Base-by-base conservation (phyloP, 192 early-diverging fungal genomes). In the Phycomyces blakesleeanus region DNA sequence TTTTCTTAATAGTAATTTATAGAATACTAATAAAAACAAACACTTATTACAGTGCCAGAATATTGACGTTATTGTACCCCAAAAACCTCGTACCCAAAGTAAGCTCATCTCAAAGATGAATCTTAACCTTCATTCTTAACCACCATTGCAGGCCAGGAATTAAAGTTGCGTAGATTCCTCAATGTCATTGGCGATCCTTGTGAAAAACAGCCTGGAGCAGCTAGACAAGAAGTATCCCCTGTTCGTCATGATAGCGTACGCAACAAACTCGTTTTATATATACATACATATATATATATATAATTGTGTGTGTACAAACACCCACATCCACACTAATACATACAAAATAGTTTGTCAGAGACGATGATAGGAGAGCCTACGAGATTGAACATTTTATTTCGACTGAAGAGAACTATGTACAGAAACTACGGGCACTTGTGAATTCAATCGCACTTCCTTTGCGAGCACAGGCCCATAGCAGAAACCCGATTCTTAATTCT, bases 371-470 rank as follows among this genome's bases (percentile, higher is more conserved):
- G 55, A 76, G 84, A 55, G 61, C 53, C 22, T 82, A 80, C 57
- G 69, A 76, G 25, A 79, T 86, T 55, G 71, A 78, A 62, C 83
- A 87, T 61, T 76, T 87, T 63, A 80, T 83, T 49, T 57, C 63
- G 2, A 87, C 83, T 10, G 85, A 87, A 66, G 73, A 77, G 49
- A 81, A 80, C 57, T 87, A 87, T 63, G 80, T 87, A 20, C 72
- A 85, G 38, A 82, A 76, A 41, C 57, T 87, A 40, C 72, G 75
- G 14, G 77, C 76, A 41, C 62, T 84, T 1, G 76, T 83, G n/a
- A 69, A 77, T 59, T 71, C 78, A 44, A 80, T 85, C 62, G 83
- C 62, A 2, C 76, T 74, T 44, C 85, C 85, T 10, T 67, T 87
- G 57, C 66, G 75, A 51, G 74, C 76, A n/a, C 75, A 72, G 0